Percentiles rank a stretch among this genome's conserved stretches.
These are phyloP conservation scores for Piper longum DNA, from an alignment of 164 flowering plant genomes.

Conservation along the genomic window DNA sequence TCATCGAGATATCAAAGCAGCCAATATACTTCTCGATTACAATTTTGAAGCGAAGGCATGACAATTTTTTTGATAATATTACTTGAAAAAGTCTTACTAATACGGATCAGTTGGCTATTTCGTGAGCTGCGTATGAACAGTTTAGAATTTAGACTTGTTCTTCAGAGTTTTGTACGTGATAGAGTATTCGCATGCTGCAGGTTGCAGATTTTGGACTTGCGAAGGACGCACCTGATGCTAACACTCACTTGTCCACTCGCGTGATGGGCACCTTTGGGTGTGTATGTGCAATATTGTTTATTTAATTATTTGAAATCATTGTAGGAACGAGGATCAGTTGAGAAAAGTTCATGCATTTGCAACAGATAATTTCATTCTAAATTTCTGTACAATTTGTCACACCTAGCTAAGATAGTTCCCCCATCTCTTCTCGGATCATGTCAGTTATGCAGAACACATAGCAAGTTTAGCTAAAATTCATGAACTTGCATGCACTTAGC, in stretches of 20 bases:
- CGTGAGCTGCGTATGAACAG: no score
- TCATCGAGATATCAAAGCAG: slow-evolving; percentile 91
- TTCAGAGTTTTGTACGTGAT: not conserved
- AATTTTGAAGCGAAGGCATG: slow-evolving; percentile 90
- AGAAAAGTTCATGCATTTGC: no score
- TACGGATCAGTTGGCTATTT: no score
- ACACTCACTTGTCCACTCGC: slow-evolving; percentile 90
- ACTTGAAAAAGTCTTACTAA: no score
- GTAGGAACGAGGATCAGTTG: not conserved
- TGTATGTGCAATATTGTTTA: slow-evolving; percentile 4
- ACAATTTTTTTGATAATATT: not conserved
- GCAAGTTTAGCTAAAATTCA: no score
- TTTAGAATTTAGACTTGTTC: no score
- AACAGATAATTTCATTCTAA: no score
- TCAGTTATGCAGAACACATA: no score
- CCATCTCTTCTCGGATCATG: no score
- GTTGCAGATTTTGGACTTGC: slow-evolving; percentile 99
- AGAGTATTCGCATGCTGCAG: slow-evolving; percentile 20
- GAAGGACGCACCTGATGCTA: slow-evolving; percentile 61
- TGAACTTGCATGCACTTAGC: no score
- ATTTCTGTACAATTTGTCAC: no score
- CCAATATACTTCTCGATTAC: slow-evolving; percentile 83
- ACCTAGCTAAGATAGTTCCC: no score
- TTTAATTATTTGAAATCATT: not conserved
- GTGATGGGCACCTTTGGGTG: slow-evolving; percentile 99